phyloP scores from a whole-genome alignment of 805 yeast genomes.

The Isabelozyma gotoi region DNA sequence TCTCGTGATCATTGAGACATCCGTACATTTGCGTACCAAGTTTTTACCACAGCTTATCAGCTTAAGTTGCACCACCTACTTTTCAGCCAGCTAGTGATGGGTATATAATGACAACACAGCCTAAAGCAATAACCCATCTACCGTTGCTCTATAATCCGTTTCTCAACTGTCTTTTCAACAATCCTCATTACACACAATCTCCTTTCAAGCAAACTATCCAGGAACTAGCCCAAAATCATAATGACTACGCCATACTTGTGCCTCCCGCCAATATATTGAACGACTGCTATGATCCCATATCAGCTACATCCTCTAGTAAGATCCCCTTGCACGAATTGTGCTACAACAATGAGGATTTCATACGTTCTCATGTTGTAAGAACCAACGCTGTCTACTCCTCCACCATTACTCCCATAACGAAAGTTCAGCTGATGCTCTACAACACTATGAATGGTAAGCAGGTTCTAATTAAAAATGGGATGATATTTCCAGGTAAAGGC shows the following conservation, averaged over 20 bases:
- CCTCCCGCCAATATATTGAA: constrained; percentile 56
- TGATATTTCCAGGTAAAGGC: constrained; percentile 57
- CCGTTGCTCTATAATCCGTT: constrained; percentile 63
- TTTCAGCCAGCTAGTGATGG: not conserved
- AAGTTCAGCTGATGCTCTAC: constrained; percentile 42
- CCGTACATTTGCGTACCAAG: no score
- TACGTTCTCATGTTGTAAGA: constrained; percentile 59
- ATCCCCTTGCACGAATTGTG: constrained; percentile 51
- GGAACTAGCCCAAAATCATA: constrained; percentile 42
- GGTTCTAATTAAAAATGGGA: constrained; percentile 54
- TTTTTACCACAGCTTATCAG: no score
- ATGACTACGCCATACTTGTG: constrained; percentile 58
- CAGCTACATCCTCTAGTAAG: constrained; percentile 18
- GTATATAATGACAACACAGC: constrained; percentile 5
- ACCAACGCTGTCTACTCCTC: constrained; percentile 22
- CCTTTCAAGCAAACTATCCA: constrained; percentile 48
- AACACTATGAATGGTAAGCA: constrained; percentile 57
- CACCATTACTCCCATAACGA: constrained; percentile 23
- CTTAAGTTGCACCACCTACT: no score
- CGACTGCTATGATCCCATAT: constrained; percentile 27
- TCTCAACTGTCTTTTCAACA: constrained; percentile 64
- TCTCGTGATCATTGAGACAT: no score
- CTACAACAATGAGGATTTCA: constrained; percentile 53
- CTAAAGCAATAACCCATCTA: constrained; percentile 30
- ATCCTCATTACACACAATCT: constrained; percentile 44